These are phyloP conservation scores for barrel medic (Medicago truncatula) DNA, from an alignment of 306 rosid genomes.

Conservation along the genomic window MtrunA17r5.0-ANR NC_053042.1:10008001-10008500, in stretches of 20 bases:
- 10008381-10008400: constrained; percentile 3
- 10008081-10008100: neutral
- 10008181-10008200: neutral
- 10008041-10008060: neutral
- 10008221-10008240: neutral
- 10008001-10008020: neutral
- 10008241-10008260: neutral
- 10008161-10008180: neutral
- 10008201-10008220: neutral
- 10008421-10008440: constrained; percentile 11
- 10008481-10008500: neutral
- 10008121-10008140: neutral
- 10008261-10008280: neutral
- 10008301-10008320: constrained; percentile 2
- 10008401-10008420: constrained; percentile 14
- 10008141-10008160: neutral
- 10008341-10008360: constrained; percentile 4
- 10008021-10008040: neutral
- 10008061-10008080: neutral
- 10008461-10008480: neutral
- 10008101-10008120: neutral
- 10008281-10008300: neutral
- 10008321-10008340: neutral
- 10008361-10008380: neutral
- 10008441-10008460: neutral